phyloP scores from a whole-genome alignment of 176 grass and related monocot genomes.

The Aegilops umbellulata region DNA sequence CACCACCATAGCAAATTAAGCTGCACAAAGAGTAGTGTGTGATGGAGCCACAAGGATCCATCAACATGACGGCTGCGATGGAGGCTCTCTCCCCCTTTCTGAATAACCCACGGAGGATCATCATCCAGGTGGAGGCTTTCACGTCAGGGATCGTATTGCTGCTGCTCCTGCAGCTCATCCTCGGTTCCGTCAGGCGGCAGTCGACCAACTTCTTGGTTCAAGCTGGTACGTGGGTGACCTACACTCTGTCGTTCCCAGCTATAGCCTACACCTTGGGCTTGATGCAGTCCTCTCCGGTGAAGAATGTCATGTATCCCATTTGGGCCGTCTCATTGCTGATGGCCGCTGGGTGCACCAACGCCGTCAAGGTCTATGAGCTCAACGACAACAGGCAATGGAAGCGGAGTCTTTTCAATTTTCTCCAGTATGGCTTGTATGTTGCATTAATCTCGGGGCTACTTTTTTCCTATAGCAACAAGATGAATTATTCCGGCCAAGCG shows the following conservation, averaged over 20 bases:
- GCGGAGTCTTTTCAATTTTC: neutral
- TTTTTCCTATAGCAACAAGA: too few relatives aligned
- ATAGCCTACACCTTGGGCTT: neutral
- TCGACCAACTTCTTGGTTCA: neutral
- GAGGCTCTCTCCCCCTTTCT: neutral
- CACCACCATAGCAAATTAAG: too few relatives aligned
- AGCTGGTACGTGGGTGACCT: neutral
- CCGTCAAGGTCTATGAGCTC: neutral
- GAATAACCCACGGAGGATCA: neutral
- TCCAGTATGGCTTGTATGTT: neutral
- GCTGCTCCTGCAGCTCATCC: neutral
- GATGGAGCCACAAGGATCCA: neutral
- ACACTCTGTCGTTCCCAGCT: neutral
- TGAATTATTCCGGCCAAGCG: too few relatives aligned
- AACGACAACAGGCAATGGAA: neutral
- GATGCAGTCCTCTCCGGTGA: neutral
- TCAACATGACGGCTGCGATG: neutral
- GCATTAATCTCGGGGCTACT: neutral
- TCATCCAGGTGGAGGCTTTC: neutral
- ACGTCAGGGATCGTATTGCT: neutral
- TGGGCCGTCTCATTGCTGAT: neutral
- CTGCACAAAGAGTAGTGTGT: neutral
- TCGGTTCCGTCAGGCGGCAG: neutral
- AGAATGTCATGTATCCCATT: neutral
- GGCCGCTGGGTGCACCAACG: neutral